Conservation (phyloP, 2,329 filamentous ascomycete species). For the Diaporthe capsici region DNA sequence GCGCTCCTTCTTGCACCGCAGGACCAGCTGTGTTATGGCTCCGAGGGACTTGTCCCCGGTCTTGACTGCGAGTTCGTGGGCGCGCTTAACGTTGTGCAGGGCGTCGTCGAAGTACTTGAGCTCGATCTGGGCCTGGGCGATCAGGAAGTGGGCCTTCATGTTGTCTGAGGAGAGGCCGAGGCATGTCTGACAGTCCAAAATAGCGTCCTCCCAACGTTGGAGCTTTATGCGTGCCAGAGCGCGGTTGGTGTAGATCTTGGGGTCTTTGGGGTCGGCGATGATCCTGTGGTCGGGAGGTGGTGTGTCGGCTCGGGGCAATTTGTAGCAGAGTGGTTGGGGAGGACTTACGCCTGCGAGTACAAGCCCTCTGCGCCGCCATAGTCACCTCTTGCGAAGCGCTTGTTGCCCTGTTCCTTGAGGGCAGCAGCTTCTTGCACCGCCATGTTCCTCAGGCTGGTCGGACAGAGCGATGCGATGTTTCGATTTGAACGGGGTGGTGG, state of each 20-base stretch:
- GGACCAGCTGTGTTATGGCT: conserved; percentile 79
- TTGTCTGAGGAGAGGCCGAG: conserved; percentile 75
- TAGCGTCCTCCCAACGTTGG: conserved; percentile 78
- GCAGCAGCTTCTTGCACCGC: conserved; percentile 51
- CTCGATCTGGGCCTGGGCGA: conserved; percentile 86
- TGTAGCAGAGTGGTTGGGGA: background rate
- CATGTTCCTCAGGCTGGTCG: conserved; percentile 30
- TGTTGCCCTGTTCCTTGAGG: conserved; percentile 74
- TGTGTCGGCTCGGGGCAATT: conserved; percentile 10
- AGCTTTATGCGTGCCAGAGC: conserved; percentile 86
- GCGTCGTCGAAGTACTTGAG: conserved; percentile 81
- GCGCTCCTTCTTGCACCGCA: conserved; percentile 85
- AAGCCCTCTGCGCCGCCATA: conserved; percentile 75
- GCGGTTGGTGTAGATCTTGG: conserved; percentile 89
- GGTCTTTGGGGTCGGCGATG: conserved; percentile 81
- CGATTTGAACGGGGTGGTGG: background rate
- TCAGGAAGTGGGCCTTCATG: conserved; percentile 88
- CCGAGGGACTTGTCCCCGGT: conserved; percentile 76
- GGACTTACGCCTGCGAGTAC: conserved; percentile 78
- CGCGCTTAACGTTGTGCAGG: conserved; percentile 76
- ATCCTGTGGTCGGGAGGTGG: conserved; percentile 67
- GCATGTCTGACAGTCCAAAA: conserved; percentile 82
- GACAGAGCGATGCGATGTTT: background rate
- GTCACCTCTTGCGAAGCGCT: conserved; percentile 75
- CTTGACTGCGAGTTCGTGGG: conserved; percentile 78